Conservation (phyloP, 2,329 filamentous ascomycete genomes). For the Phaeophleospora eucalypticola region DNA sequence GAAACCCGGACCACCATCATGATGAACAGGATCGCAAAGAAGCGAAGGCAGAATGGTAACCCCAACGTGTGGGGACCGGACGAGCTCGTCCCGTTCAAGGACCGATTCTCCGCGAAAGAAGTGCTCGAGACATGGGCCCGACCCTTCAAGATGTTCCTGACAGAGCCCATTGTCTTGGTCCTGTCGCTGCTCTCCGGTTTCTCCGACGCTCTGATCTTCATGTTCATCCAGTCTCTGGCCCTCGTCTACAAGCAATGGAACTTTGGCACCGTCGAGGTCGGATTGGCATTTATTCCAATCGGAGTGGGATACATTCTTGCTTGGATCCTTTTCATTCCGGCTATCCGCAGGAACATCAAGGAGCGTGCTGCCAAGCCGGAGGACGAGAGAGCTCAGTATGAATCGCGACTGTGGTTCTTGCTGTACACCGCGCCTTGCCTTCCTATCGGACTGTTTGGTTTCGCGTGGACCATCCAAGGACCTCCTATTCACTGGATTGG, state of each 20-base stretch:
- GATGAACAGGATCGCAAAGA: slow-evolving; percentile 75
- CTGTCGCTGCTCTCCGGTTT: slow-evolving; percentile 71
- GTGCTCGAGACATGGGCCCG: slow-evolving; percentile 56
- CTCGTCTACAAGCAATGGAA: slow-evolving; percentile 67
- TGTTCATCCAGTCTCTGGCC: slow-evolving; percentile 70
- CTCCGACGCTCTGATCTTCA: slow-evolving; percentile 73
- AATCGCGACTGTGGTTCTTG: slow-evolving; percentile 65
- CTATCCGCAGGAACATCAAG: slow-evolving; percentile 49
- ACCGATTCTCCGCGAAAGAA: slow-evolving; percentile 43
- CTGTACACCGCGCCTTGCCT: slow-evolving; percentile 60
- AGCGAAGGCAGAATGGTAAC: slow-evolving; percentile 57
- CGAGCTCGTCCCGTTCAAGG: slow-evolving; percentile 54
- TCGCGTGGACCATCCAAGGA: slow-evolving; percentile 66
- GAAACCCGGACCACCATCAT: slow-evolving; percentile 77
- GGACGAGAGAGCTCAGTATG: slow-evolving; percentile 55
- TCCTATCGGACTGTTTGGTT: slow-evolving; percentile 66
- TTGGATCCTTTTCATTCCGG: slow-evolving; percentile 59
- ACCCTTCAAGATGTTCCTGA: slow-evolving; percentile 73
- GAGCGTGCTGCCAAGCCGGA: slow-evolving; percentile 46
- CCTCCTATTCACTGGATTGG: slow-evolving; percentile 65
- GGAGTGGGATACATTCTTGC: slow-evolving; percentile 64
- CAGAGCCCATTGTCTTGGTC: slow-evolving; percentile 69
- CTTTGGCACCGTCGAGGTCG: slow-evolving; percentile 57
- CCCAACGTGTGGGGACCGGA: slow-evolving; percentile 69
- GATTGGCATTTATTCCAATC: slow-evolving; percentile 63